Conservation (phyloP, 2,329 filamentous ascomycete species). For the Phaeosphaeriaceae sp. region DNA sequence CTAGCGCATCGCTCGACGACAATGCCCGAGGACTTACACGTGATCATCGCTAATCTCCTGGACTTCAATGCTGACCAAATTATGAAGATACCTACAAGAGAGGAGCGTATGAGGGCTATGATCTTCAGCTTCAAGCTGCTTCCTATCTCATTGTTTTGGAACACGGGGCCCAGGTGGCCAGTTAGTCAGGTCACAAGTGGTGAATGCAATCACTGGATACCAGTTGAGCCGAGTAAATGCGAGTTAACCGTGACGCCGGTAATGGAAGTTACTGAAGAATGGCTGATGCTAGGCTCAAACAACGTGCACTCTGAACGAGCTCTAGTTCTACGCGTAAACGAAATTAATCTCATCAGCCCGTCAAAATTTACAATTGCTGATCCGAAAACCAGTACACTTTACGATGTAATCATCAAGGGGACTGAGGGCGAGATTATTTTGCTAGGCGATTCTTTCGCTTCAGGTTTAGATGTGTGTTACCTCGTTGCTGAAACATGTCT, state of each 20-base stretch:
- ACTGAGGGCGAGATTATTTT: background rate
- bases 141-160: constrained; percentile 9
- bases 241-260: constrained; percentile 2
- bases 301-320: background rate
- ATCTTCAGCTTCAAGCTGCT: constrained; percentile 7
- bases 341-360: too few species aligned
- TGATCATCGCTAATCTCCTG: constrained; percentile 11
- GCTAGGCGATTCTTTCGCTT: background rate
- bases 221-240: constrained; percentile 7
- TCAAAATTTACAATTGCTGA: too few species aligned
- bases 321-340: background rate
- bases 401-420: background rate
- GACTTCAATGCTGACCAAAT: constrained; percentile 12
- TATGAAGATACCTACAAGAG: constrained; percentile 3
- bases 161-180: constrained; percentile 5
- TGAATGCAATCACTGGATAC: constrained; percentile 1
- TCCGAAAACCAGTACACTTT: too few species aligned
- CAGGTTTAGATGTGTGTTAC: background rate
- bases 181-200: background rate
- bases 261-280: constrained; percentile 2
- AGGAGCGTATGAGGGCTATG: constrained; percentile 8
- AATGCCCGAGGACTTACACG: constrained; percentile 11
- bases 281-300: background rate
- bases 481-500: background rate
- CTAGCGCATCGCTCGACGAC: constrained; percentile 11